A percentile compares a stretch with the other conserved stretches of the same genome.
phyloP scores from a whole-genome alignment of 1,284 basidiomycete genomes.

The Leccinum fallax region DNA sequence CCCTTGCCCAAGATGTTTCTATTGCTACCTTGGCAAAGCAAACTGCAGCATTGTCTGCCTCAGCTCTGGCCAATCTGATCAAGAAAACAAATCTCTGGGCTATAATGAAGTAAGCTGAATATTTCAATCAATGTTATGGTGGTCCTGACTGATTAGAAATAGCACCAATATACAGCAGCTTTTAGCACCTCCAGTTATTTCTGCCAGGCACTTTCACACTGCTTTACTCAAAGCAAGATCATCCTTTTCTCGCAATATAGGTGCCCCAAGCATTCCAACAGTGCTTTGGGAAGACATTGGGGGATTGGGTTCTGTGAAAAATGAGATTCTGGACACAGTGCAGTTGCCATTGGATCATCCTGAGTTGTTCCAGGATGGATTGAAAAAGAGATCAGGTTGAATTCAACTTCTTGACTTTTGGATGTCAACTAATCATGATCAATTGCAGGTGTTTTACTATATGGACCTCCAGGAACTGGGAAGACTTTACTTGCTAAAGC shows the following conservation, averaged over 20 bases:
- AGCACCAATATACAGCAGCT: constrained; percentile 10
- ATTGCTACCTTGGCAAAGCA: constrained; percentile 76
- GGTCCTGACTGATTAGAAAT: background rate
- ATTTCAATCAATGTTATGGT: background rate
- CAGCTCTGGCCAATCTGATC: constrained; percentile 79
- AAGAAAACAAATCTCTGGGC: constrained; percentile 63
- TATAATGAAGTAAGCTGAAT: constrained; percentile 47
- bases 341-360: constrained; percentile 95
- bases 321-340: constrained; percentile 96
- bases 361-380: constrained; percentile 88
- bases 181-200: constrained; percentile 13
- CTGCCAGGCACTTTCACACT: constrained; percentile 66
- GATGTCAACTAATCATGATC: background rate
- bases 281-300: constrained; percentile 99
- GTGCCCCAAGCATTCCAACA: constrained; percentile 94
- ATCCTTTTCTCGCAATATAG: constrained; percentile 90
- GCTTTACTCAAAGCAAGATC: constrained; percentile 80
- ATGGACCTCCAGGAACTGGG: constrained; percentile 95
- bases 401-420: background rate
- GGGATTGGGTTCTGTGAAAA: constrained; percentile 86
- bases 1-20: constrained; percentile 80
- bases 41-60: constrained; percentile 90
- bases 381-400: constrained; percentile 93
- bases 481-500: constrained; percentile 89
- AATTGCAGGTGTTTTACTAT: constrained; percentile 76